phyloP scores from a whole-genome alignment of 768 basidiomycete species.

The Amanita muscaria region DNA sequence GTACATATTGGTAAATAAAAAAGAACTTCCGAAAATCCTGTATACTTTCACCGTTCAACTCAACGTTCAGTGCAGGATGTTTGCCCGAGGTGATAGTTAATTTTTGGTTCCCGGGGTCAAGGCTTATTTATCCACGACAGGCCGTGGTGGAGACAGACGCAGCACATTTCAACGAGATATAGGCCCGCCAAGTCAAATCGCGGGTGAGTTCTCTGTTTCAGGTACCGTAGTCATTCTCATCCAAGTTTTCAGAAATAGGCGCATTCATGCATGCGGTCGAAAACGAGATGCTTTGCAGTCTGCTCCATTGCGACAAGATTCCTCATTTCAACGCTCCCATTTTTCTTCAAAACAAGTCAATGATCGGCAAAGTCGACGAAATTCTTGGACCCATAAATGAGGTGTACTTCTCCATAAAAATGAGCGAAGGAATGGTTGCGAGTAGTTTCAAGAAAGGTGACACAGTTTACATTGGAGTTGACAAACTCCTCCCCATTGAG shows the following conservation, averaged over 20 bases:
- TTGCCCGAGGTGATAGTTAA: conserved; percentile 29
- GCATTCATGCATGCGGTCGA: conserved; percentile 92
- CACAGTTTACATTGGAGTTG: conserved; percentile 95
- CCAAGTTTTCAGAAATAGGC: conserved; percentile 66
- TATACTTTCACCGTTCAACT: neutral
- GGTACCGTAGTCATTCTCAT: neutral
- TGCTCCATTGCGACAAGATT: conserved; percentile 79
- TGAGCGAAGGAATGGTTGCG: conserved; percentile 93
- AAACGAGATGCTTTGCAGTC: conserved; percentile 95
- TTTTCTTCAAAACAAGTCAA: conserved; percentile 92
- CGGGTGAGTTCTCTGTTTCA: conserved; percentile 38
- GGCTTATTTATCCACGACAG: neutral
- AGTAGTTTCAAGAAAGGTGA: conserved; percentile 95
- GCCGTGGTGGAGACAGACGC: conserved; percentile 32
- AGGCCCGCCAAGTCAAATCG: conserved; percentile 73
- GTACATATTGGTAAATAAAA: neutral
- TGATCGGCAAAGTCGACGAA: conserved; percentile 96
- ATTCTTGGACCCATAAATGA: conserved; percentile 99
- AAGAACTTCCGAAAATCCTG: neutral
- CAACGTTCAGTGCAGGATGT: conserved; percentile 3
- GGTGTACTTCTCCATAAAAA: conserved; percentile 96
- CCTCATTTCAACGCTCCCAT: conserved; percentile 99
- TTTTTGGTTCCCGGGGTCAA: neutral
- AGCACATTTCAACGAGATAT: conserved; percentile 42
- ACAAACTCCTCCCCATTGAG: conserved; percentile 94